Percentiles rank a stretch among this genome's conserved stretches.
These are phyloP conservation scores for Ceratocystiopsis sp. DNA, from an alignment of 2,329 filamentous ascomycete genomes.

Conservation along the genomic window DNA sequence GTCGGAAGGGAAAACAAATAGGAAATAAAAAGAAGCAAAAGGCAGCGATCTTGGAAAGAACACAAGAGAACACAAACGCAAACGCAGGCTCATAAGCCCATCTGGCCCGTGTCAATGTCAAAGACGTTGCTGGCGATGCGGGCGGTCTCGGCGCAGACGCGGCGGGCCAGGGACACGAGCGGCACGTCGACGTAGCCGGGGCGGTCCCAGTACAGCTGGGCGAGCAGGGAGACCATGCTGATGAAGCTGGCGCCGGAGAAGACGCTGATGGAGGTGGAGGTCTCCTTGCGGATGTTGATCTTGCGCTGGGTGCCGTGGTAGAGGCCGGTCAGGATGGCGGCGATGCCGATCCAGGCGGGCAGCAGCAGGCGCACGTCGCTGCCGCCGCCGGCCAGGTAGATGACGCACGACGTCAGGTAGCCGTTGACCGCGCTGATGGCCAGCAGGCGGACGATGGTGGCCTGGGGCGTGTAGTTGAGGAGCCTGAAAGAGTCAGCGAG, in stretches of 20 bases:
- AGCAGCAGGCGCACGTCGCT: constrained; percentile 54
- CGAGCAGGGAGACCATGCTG: constrained; percentile 52
- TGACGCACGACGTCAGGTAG: constrained; percentile 56
- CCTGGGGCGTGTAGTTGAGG: constrained; percentile 66
- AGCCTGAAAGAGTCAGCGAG: constrained; percentile 34
- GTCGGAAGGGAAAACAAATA: neutral
- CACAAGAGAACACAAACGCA: neutral
- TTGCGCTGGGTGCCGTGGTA: constrained; percentile 66
- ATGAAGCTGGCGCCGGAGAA: constrained; percentile 63
- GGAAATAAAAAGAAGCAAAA: neutral
- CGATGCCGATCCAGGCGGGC: constrained; percentile 63
- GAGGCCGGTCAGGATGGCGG: constrained; percentile 53
- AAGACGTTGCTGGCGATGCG: constrained; percentile 8
- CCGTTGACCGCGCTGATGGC: constrained; percentile 59
- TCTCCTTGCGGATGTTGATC: constrained; percentile 66
- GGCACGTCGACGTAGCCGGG: constrained; percentile 45
- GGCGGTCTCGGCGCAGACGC: constrained; percentile 4
- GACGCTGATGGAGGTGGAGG: constrained; percentile 57
- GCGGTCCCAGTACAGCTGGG: constrained; percentile 47
- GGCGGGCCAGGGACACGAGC: constrained; percentile 26
- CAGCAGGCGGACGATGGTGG: constrained; percentile 62
- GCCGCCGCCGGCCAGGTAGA: constrained; percentile 53
- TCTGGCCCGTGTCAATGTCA: constrained; percentile 7
- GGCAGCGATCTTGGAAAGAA: neutral
- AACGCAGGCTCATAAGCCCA: neutral